Evolutionary conservation across 1,284 basidiomycete species (phyloP), one percentile per base, ranked within the genome.

Genomic region (Ustilago crameri): DNA sequence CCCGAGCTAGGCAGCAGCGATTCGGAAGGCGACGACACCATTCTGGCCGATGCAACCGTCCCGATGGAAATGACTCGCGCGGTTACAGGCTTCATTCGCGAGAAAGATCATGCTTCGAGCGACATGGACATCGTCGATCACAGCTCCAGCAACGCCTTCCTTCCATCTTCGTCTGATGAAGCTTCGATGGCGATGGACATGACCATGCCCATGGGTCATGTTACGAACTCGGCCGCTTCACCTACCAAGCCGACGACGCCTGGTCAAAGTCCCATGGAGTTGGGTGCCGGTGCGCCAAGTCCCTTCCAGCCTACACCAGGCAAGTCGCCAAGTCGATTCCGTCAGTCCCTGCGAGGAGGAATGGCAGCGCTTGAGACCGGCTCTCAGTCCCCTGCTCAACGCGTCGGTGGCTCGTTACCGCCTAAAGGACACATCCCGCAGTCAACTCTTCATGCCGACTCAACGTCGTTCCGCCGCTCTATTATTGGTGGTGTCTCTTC

Each of bases 401-500:
- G 69, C 40, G 53, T 67, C 22, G 60, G 64, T 23, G 64, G 63
- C 14, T 24, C 34, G 8, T 22, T 61, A 12, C 59, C 56, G 20
- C 69, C 64, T 3, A 51, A 41, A 12, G 69, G 54, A 35, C 48
- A 59, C 18, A 30, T 50, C 5, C 43, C 53, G n/a, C 50, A 42
- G 14, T 37, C 49, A 2, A 51, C 27, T 24, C 17, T 52, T 12
- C 53, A 60, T 5, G 49, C 51, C 37, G 56, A 68, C 45, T 41
- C 53, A 3, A 74, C 60, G 37, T 65, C 74, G 10, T 78, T 78
- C 71, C 65, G 75, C 12, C 71, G 66, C 44, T 78, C 78, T 58
- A 72, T 79, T 53, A 73, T 75, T 5, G 77, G 75, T 24, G 75
- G 68, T 23, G 51, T 78, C 9, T 63, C 71, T 10, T 73, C 78